Evolutionary conservation across 2,329 filamentous ascomycete species (phyloP), one percentile per base, ranked within the genome.

Genomic region (Reticulascus tulasneorum): DNA sequence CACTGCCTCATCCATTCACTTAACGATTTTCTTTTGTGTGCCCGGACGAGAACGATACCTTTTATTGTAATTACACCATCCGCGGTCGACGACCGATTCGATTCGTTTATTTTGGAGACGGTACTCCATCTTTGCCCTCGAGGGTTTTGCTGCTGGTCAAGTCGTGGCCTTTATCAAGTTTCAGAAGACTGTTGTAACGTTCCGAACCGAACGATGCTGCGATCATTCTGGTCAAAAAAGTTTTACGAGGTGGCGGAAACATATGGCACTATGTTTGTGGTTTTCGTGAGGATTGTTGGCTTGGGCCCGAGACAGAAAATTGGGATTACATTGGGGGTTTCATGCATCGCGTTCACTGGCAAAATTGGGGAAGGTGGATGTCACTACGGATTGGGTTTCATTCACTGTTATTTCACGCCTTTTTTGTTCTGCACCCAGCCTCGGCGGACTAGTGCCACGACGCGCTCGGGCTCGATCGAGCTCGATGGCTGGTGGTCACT

Each of bases 291-390:
- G 33, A 40, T 25, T 15, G 8, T 24, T 35, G 23, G 41, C 34
- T 42, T 40, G 23, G 42, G 47, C 41, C 38, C 40, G 48, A 42
- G 36, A 46, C 53, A 55, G 58, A 56, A 44, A 36, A 33, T 24
- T 32, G 49, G 52, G 43, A 33, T 47, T 43, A 56, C 42, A 62
- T 42, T 56, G 60, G 37, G 50, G 49, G 48, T 48, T 47, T 60
- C 45, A 55, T 62, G 60, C 61, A 64, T 64, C 56, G 48, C 49
- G 46, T 50, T 56, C 46, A 60, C 58, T 56, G 58, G 55, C 52
- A 50, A 58, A 55, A 59, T 55, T 24, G 45, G 45, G 48, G 40
- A 46, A 21, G 34, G 33, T 40, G 27, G 35, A 41, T 40, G 37
- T 29, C 38, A 23, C 33, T 37, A 35, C 40, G 48, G 44, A 42